Base-by-base conservation (phyloP, 768 basidiomycete genomes). In the Russula virescens region DNA sequence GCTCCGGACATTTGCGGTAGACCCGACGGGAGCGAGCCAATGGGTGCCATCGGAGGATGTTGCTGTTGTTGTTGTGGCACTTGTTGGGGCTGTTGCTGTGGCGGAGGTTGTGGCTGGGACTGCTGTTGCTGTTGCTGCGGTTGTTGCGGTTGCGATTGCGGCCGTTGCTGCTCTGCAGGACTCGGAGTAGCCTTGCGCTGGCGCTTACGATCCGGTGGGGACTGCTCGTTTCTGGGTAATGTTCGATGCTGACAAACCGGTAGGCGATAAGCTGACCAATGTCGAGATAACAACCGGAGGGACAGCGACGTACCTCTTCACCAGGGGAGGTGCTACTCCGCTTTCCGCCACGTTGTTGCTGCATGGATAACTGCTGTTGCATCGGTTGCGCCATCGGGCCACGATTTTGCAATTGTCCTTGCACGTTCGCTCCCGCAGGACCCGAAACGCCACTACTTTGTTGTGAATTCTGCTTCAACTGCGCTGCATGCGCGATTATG, bases 11-110 rank as follows among this genome's bases (percentile, higher is more conserved):
- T n/a, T n/a, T n/a, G n/a, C n/a, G n/a, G 73, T 50, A 69, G 70
- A 23, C 73, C 77, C 55, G 74, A 75, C 9, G 73, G 71, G 50
- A 73, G 68, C 19, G 75, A 67, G 31, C 69, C 64, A 63, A 78
- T 76, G 2, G 78, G 73, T 16, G 72, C 66, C 69, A 73, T 71
- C 26, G 77, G 74, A 21, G 75, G 75, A n/a, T 72, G 73, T 56
- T 78, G 80, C 59, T 81, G 83, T 26, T 83, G 81, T 28, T 78
- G 78, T 31, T 83, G 81, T 35, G 69, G 14, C 71, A 62, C 21
- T 70, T 63, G 23, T 70, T 69, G 73, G 40, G 69, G 77, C 2
- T 58, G 63, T 34, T 67, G 71, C 25, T 64, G 69, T 25, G 59
- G 31, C 11, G 25, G 31, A 48, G 66, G 72, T 49, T 67, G 69